Evolutionary conservation across 1,139 yeast species (phyloP), one percentile per base, ranked within the genome.

Genomic region (Pichia sp.): DNA sequence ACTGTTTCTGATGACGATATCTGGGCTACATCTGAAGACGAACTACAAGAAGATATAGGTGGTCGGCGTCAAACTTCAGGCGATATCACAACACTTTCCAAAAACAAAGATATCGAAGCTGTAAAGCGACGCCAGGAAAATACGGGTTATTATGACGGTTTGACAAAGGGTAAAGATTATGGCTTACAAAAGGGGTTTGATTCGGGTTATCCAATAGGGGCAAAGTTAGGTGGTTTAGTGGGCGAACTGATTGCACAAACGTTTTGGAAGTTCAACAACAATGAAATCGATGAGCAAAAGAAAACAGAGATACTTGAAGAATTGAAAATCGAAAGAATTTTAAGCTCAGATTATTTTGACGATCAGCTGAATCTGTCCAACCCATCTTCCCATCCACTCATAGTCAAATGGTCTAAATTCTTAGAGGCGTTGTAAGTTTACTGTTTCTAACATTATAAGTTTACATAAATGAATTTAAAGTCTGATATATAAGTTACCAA

Each of bases 101-200:
- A 7, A 30, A 9, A 8, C n/a, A 3, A 36, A 4, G 45, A 41
- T 18, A 6, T 58, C 5, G 51, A 66, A 5, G 60, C 67, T 18
- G 64, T 73, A 23, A 57, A 74, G 48, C 64, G 93, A 34, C 71
- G 69, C n/a, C 96, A 89, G 55, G 70, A 69, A 19, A 84, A 84
- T 50, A 81, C 82, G 46, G 97, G 97, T 0, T 89, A 85, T 53
- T 61, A 85, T 3, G 96, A 84, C 47, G 97, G 97, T 0, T 59
- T 88, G 6, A 67, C 84, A 0, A 61, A 61, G n/a, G 75, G 86
- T 4, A 81, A 84, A 52, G 94, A 84, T 48, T 60, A 62, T 12
- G 74, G 81, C 31, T 64, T 88, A 20, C 97, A 89, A 54, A 55
- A 62, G 6, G 96, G 96, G 0, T 89, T 89, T 56, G 94, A 89